Base-by-base conservation (phyloP, 805 yeast genomes). In the Lachancea sp. region DNA sequence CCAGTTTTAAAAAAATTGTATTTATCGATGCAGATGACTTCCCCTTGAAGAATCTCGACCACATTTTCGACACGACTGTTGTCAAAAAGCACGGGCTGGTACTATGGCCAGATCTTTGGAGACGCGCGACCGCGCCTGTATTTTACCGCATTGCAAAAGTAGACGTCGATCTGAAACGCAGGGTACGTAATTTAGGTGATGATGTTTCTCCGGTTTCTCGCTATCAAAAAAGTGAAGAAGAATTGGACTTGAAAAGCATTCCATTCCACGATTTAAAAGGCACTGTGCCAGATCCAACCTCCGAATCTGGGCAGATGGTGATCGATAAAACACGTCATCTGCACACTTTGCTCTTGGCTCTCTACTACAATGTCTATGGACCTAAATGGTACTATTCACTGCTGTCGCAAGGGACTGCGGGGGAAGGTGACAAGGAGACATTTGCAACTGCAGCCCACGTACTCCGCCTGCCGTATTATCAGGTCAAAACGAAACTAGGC, bases 401-500 rank as follows among this genome's bases (percentile, higher is more conserved):
- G 45, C 66, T 83, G 47, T 74, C 85, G 0, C 89, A 80, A 54
- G 87, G 86, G 2, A 68, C 77, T 20, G 78, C 86, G 0, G 90
- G 90, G 20, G 83, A 82, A 64, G 89, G 90, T 37, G 90, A 83
- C 52, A 82, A 83, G 55, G 90, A 83, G 52, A 80, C 90, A 0
- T 81, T 80, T 49, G 72, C 77, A 29, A 75, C 81, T 7, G 88
- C 86, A 1, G 84, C 87, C 2, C 68, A 70, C 40, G 78, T 65
- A 0, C 51, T 75, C 51, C 46, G 59, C 0, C 61, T 64, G 38
- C 70, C 74, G 2, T 78, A 69, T 58, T 75, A 71, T 54, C 88
- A 80, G 57, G 71, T 74, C 4, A 60, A 58, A 39, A 52, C 56
- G 2, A 54, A 55, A 18, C 45, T 67, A 1, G 51, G 49, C 5